These are phyloP conservation scores for Malania oleifera DNA, from an alignment of 164 flowering plant genomes.

Conservation along the genomic window DNA sequence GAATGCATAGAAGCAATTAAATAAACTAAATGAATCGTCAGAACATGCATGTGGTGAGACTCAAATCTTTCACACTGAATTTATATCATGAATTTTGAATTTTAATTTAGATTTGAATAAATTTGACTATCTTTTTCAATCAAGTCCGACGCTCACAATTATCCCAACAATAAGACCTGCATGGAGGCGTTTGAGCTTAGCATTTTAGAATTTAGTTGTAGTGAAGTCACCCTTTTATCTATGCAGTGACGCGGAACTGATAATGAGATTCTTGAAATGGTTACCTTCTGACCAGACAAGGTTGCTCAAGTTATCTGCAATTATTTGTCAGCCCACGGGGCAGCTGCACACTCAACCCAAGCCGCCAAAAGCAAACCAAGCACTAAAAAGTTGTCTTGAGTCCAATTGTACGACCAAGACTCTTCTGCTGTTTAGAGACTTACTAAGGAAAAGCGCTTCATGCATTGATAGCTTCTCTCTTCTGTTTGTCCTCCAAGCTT, in stretches of 20 bases:
- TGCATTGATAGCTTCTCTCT: constrained; percentile 33
- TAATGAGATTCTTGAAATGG: background rate
- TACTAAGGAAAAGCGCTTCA: constrained; percentile 18
- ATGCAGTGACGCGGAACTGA: background rate
- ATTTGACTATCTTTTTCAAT: too few relatives aligned
- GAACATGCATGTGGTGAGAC: too few relatives aligned
- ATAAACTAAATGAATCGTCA: too few relatives aligned
- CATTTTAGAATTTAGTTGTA: too few relatives aligned
- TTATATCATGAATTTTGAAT: too few relatives aligned
- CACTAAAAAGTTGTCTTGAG: constrained; percentile 18
- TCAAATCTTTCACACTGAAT: too few relatives aligned
- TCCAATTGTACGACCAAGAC: constrained; percentile 23
- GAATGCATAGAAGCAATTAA: too few relatives aligned
- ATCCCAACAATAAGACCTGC: too few relatives aligned
- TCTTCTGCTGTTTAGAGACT: constrained; percentile 15
- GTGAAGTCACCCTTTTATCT: too few relatives aligned
- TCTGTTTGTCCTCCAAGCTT: constrained; percentile 33
- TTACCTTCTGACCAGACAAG: background rate
- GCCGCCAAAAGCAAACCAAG: constrained; percentile 24
- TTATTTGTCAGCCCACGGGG: background rate
- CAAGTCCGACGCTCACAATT: too few relatives aligned
- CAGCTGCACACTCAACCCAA: constrained; percentile 13
- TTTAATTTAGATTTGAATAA: too few relatives aligned
- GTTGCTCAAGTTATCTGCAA: background rate
- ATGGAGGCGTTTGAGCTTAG: too few relatives aligned